Evolutionary conservation across 306 rosid genomes (phyloP).

Genomic region (Morella rubra): DNA sequence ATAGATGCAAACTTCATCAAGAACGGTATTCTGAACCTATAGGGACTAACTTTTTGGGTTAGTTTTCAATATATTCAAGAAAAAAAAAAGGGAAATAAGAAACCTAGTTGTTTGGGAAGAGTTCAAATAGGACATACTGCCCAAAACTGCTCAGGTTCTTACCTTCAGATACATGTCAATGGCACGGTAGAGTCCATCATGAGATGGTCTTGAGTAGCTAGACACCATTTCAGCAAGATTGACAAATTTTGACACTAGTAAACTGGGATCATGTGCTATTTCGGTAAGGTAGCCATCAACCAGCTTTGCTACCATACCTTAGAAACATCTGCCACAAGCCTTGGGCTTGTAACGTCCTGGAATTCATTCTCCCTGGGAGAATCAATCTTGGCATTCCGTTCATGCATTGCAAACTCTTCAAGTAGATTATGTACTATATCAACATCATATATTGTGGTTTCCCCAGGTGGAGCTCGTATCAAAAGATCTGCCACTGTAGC

Average conservation of each 20-base stretch:
- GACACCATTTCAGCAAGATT: constrained; percentile 66
- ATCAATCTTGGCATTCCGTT: constrained; percentile 42
- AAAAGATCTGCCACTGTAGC: constrained; percentile 74
- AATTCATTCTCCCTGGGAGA: constrained; percentile 55
- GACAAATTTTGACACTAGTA: constrained; percentile 55
- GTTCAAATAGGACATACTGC: constrained; percentile 5
- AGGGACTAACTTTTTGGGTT: not conserved
- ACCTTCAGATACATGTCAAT: constrained; percentile 90
- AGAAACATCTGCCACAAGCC: constrained; percentile 51
- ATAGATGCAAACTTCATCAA: not conserved
- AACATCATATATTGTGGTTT: constrained; percentile 46
- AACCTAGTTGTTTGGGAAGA: not conserved
- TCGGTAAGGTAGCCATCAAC: constrained; percentile 87
- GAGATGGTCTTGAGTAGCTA: constrained; percentile 66
- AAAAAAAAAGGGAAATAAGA: too few relatives aligned
- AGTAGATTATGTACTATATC: constrained; percentile 72
- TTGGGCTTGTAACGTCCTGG: constrained; percentile 63
- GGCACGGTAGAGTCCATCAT: constrained; percentile 88
- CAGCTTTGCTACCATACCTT: constrained; percentile 73
- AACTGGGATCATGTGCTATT: constrained; percentile 67
- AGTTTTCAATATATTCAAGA: not conserved
- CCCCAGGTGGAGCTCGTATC: constrained; percentile 47
- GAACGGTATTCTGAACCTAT: not conserved
- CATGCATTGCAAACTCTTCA: constrained; percentile 60
- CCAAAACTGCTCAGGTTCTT: constrained; percentile 4